Base-by-base conservation (phyloP, 768 basidiomycete species). In the Xanthoconium stramineum region DNA sequence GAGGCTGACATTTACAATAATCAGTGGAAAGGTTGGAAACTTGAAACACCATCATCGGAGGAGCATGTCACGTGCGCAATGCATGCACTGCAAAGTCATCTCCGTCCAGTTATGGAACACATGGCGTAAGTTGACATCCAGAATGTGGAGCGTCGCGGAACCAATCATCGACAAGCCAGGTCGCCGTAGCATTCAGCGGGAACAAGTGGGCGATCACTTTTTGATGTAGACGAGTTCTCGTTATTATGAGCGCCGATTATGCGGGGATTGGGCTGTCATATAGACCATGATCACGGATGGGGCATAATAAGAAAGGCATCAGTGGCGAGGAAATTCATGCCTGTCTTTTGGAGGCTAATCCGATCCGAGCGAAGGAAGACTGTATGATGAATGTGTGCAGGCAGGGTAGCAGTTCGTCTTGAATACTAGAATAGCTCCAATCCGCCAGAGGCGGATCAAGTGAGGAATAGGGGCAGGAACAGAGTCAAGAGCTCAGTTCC, bases 31-130 rank as follows among this genome's bases (percentile, higher is more conserved):
- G n/a, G 15, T 37, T 24, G 35, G 20, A 24, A 52, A 28, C n/a
- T 24, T 24, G 24, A 24, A 24, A 24, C 24, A 4, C 24, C 24
- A 24, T 24, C 24, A 24, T 24, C 24, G 24, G 24, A 24, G 24
- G 24, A 24, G 24, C 24, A 24, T 24, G 40, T 59, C 57, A 57
- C 53, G 53, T 61, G 56, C 17, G 35, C 1, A 7, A 32, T 29
- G 28, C 60, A 53, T 55, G 49, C n/a, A 28, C 43, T 36, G 35
- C 53, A 36, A 49, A 42, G 51, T 67, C 68, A 69, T 70, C 60
- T 69, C 68, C 66, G 68, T 58, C 46, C 48, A 59, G 47, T 38
- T 37, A 53, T 24, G 37, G 20, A 51, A 53, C 46, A 46, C 51
- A 53, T 45, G 53, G 42, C n/a, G 37, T 40, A 37, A 2, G 32